Conservation (phyloP, 164 flowering plant species). For the Vitis rotundifolia region DNA sequence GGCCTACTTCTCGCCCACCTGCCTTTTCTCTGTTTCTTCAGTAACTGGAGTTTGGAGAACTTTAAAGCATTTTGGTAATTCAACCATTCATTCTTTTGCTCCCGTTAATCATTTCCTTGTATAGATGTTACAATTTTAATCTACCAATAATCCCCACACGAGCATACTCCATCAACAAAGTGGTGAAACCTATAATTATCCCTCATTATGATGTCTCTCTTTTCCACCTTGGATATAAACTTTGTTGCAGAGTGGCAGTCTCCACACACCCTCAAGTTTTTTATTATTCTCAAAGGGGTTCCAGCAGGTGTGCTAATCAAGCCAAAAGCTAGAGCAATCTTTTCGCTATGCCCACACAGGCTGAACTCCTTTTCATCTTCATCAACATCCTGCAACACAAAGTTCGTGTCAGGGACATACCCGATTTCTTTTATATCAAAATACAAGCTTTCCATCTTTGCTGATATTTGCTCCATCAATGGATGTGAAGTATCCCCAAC, state of each 20-base stretch:
- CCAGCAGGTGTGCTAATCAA: constrained; percentile 11
- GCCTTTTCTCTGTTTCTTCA: no score
- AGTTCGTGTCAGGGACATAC: constrained; percentile 36
- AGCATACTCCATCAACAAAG: no score
- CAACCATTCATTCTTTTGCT: no score
- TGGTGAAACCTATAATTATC: constrained; percentile 16
- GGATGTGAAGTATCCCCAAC: constrained; percentile 39
- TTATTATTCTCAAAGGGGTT: constrained; percentile 36
- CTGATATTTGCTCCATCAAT: constrained; percentile 22
- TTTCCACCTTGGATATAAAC: constrained; percentile 32
- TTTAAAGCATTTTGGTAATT: no score
- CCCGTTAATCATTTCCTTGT: no score
- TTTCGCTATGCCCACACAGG: constrained; percentile 41
- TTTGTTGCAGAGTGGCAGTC: constrained; percentile 13
- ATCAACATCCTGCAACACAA: constrained; percentile 36
- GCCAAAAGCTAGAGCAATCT: no score
- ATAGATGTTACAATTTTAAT: no score
- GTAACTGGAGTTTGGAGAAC: no score
- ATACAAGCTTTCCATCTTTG: constrained; percentile 27
- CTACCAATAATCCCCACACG: no score
- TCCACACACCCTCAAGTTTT: constrained; percentile 45
- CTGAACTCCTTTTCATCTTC: constrained; percentile 35
- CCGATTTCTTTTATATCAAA: constrained; percentile 33
- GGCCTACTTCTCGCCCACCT: no score
- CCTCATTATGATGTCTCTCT: constrained; percentile 39